Evolutionary conservation across 257 asterid genomes (phyloP).

Genomic region (Primulina huaijiensis): DNA sequence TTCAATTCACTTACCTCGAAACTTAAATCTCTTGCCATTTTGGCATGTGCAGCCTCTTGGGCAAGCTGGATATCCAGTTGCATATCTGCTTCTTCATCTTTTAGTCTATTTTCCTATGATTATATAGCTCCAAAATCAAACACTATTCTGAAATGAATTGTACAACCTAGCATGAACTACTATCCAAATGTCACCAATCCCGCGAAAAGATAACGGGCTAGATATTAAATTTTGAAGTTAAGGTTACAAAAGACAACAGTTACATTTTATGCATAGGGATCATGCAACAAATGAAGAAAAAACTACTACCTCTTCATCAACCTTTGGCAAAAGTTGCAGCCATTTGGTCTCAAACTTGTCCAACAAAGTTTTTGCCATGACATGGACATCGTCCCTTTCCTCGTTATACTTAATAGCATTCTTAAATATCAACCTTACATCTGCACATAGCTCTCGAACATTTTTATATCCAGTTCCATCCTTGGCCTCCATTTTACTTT

Average conservation of each 20-base stretch:
- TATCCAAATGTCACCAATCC: background rate
- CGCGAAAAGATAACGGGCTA: background rate
- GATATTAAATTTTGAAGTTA: background rate
- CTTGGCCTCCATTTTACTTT: slow-evolving; percentile 80
- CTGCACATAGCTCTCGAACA: slow-evolving; percentile 83
- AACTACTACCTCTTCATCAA: slow-evolving; percentile 77
- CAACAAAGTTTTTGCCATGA: slow-evolving; percentile 78
- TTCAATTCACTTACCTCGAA: slow-evolving; percentile 44
- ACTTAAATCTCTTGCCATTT: slow-evolving; percentile 58
- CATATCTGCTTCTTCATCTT: slow-evolving; percentile 75
- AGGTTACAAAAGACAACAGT: background rate
- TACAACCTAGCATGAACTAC: background rate
- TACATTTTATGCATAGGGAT: background rate
- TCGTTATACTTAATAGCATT: slow-evolving; percentile 87
- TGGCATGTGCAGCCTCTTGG: slow-evolving; percentile 76
- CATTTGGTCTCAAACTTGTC: slow-evolving; percentile 85
- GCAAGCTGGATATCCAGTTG: slow-evolving; percentile 59
- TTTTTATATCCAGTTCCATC: slow-evolving; percentile 77
- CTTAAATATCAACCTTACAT: slow-evolving; percentile 82
- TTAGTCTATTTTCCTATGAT: slow-evolving; percentile 62
- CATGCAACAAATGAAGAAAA: background rate
- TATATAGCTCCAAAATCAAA: slow-evolving; percentile 23
- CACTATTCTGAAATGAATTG: slow-evolving; percentile 8
- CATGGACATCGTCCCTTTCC: slow-evolving; percentile 79
- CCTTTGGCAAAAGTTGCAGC: slow-evolving; percentile 87